phyloP scores from a whole-genome alignment of 1,284 basidiomycete genomes.

The Pascua sp. region DNA sequence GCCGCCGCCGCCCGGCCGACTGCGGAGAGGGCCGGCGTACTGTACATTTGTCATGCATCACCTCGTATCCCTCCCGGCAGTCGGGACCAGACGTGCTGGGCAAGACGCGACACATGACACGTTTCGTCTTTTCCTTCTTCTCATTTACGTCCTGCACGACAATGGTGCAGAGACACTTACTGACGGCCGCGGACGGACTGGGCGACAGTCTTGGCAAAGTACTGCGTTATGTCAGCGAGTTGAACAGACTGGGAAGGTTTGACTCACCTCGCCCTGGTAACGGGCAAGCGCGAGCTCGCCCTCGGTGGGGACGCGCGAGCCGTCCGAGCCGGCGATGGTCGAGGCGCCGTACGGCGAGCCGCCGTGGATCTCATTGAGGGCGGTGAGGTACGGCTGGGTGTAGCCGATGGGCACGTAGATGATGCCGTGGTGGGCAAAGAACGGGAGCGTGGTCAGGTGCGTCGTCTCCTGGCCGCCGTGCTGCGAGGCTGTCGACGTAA shows the following conservation, averaged over 20 bases:
- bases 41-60: no score
- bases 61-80: no score
- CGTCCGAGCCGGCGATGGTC: slow-evolving; percentile 62
- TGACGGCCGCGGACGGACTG: slow-evolving; percentile 44
- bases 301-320: slow-evolving; percentile 58
- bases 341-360: slow-evolving; percentile 65
- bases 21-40: no score
- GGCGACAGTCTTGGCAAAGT: slow-evolving; percentile 42
- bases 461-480: slow-evolving; percentile 58
- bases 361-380: slow-evolving; percentile 65
- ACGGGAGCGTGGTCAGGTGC: slow-evolving; percentile 62
- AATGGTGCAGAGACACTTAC: slow-evolving; percentile 18
- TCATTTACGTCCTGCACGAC: background rate
- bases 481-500: slow-evolving; percentile 41
- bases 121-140: background rate
- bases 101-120: no score
- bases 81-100: no score
- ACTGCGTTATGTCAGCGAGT: slow-evolving; percentile 21
- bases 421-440: slow-evolving; percentile 64
- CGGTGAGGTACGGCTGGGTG: slow-evolving; percentile 58
- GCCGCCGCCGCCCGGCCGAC: no score
- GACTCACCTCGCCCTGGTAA: slow-evolving; percentile 57
- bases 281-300: slow-evolving; percentile 65
- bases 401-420: slow-evolving; percentile 75
- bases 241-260: background rate